Percentiles rank a stretch among this genome's conserved stretches.
These are phyloP conservation scores for Bruguiera sexangula DNA, from an alignment of 345 rosid genomes.

Conservation along the genomic window DNA sequence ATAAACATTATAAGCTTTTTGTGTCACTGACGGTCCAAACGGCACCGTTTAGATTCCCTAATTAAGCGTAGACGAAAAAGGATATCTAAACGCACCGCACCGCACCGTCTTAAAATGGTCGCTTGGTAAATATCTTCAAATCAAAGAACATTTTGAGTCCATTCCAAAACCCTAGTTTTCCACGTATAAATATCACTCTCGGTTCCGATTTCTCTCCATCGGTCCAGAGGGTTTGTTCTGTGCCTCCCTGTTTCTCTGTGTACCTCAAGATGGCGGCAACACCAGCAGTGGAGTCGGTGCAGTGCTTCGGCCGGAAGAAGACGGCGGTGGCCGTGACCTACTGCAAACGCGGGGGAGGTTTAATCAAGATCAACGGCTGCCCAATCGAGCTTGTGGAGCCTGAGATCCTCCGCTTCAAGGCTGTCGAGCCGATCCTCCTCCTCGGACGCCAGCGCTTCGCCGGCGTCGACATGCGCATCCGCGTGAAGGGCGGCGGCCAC, in stretches of 20 bases:
- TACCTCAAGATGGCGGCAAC: constrained; percentile 39
- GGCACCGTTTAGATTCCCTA: too few relatives aligned
- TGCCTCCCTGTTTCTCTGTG: background rate
- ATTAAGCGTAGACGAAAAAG: too few relatives aligned
- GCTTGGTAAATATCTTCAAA: too few relatives aligned
- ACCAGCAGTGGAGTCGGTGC: constrained; percentile 44
- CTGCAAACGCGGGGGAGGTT: constrained; percentile 71
- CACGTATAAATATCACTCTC: background rate
- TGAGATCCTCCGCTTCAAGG: constrained; percentile 86
- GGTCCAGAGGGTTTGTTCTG: background rate
- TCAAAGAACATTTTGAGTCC: too few relatives aligned
- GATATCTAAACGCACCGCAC: too few relatives aligned
- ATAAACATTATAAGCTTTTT: too few relatives aligned
- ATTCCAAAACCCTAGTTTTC: too few relatives aligned
- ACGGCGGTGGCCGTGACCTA: constrained; percentile 78
- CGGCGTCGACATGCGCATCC: constrained; percentile 83
- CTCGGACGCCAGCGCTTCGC: constrained; percentile 76
- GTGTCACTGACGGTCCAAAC: too few relatives aligned
- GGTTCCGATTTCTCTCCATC: background rate
- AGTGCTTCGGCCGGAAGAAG: constrained; percentile 85
- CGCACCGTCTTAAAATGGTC: too few relatives aligned
- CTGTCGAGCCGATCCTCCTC: constrained; percentile 64
- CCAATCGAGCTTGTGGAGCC: constrained; percentile 81
- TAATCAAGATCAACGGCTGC: constrained; percentile 74
- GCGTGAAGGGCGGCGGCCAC: constrained; percentile 75